A percentile compares a stretch with the other conserved stretches of the same genome.
Evolutionary conservation across 129 eudicot genomes (phyloP).

Genomic region (Centella asiatica): DNA sequence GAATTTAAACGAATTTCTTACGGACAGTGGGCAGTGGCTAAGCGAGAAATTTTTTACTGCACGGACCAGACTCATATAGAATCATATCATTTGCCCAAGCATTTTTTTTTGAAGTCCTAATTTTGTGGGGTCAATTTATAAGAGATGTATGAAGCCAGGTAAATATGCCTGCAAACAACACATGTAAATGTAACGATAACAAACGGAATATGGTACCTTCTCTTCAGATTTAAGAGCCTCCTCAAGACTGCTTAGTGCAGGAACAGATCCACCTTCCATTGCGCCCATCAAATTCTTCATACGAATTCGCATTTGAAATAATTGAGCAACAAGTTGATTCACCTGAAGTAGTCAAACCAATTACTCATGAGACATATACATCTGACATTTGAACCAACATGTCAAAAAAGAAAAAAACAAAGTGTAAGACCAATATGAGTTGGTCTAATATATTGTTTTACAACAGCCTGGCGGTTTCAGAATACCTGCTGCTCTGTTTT

Average conservation of each 20-base stretch:
- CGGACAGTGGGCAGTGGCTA: no score
- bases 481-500: constrained; percentile 88
- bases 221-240: constrained; percentile 77
- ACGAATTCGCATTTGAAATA: constrained; percentile 88
- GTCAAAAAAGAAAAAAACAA: neutral
- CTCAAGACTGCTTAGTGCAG: constrained; percentile 73
- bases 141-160: neutral
- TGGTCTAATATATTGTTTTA: neutral
- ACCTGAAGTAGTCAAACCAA: constrained; percentile 36
- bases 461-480: neutral
- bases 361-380: neutral
- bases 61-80: no score
- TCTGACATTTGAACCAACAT: neutral
- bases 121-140: neutral
- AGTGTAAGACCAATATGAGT: neutral
- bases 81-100: no score
- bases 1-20: no score
- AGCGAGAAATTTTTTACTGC: no score
- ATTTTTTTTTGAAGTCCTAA: no score
- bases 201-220: constrained; percentile 37
- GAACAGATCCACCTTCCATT: constrained; percentile 95
- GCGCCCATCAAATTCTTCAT: constrained; percentile 91
- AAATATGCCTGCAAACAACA: neutral
- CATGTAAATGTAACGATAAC: neutral
- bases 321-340: constrained; percentile 88